Conservation (phyloP, 192 early-diverging fungal genomes). For the Ambispora gerdemannii region DNA sequence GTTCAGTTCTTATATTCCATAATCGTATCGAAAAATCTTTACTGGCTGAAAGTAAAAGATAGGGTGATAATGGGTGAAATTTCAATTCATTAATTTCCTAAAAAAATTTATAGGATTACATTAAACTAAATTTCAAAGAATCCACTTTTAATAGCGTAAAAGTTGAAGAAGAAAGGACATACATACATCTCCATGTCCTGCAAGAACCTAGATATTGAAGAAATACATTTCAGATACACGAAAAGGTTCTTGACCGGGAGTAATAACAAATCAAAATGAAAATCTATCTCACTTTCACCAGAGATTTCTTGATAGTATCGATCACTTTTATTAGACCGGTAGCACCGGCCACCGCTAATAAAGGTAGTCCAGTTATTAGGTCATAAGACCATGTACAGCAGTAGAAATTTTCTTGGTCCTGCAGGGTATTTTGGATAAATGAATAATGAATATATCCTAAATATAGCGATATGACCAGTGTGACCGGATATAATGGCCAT, state of each 20-base stretch:
- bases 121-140: neutral
- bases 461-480: no score
- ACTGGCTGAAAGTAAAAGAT: conserved; percentile 14
- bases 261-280: neutral
- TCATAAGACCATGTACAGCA: conserved; percentile 25
- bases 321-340: conserved; percentile 11
- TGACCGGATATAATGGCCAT: no score
- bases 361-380: conserved; percentile 5
- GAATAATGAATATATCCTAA: no score
- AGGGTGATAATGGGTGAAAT: conserved; percentile 10
- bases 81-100: conserved; percentile 28
- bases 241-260: no score
- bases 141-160: no score
- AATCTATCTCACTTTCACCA: neutral
- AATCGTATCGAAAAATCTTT: conserved; percentile 29
- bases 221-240: no score
- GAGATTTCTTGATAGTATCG: neutral
- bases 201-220: neutral
- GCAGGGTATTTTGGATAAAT: neutral
- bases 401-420: conserved; percentile 26
- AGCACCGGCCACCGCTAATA: conserved; percentile 17
- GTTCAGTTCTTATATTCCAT: conserved; percentile 16
- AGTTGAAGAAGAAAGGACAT: no score
- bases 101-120: neutral
- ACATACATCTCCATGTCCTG: conserved; percentile 28